Base-by-base conservation (phyloP, 1,284 basidiomycete genomes). In the Pseudozyma hubeiensis region DNA sequence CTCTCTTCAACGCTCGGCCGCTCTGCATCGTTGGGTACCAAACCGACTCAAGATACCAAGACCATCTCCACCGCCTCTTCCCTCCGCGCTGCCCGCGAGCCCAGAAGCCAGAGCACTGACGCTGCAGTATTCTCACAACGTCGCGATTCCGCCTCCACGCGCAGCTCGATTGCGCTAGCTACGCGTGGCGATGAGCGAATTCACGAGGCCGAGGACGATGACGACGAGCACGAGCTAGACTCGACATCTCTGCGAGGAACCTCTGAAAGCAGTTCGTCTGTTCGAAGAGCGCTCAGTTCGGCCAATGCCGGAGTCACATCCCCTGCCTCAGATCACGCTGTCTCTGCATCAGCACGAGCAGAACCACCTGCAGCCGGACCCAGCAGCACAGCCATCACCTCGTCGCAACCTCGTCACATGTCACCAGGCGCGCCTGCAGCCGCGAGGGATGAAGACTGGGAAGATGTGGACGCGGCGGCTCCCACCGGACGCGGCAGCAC, bases 391-490 rank as follows among this genome's bases (percentile, higher is more conserved):
- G 47, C 2, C 9, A 31, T 14, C 43, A 7, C 17, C 37, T 24
- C 29, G 7, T 40, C 30, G 48, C 60, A 31, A 53, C 29, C 48
- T 2, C 37, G 43, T 9, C 14, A 14, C n/a, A 39, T 34, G 30
- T 17, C 24, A 7, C 45, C 50, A 16, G 47, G 45, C 17, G 41
- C 41, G 5, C 13, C 47, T 8, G 29, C 11, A 7, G 44, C 17
- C 16, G n/a, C 44, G 1, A 43, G 52, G 59, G 70, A 73, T 5
- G 70, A 67, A 13, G 70, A 64, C 6, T 68, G 70, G 70, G 60
- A 64, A 54, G 70, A 72, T 17, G 30, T 66, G 16, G 64, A 64
- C 2, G 13, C 55, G 30, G 34, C 45, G 6, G 33, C 47, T 16
- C 33, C 54, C 7, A 44, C 45, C 11, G 17, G 16, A 37, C 52